Base-by-base conservation (phyloP, 2,329 filamentous ascomycete genomes). In the Macrophomina pseudophaseolina region DNA sequence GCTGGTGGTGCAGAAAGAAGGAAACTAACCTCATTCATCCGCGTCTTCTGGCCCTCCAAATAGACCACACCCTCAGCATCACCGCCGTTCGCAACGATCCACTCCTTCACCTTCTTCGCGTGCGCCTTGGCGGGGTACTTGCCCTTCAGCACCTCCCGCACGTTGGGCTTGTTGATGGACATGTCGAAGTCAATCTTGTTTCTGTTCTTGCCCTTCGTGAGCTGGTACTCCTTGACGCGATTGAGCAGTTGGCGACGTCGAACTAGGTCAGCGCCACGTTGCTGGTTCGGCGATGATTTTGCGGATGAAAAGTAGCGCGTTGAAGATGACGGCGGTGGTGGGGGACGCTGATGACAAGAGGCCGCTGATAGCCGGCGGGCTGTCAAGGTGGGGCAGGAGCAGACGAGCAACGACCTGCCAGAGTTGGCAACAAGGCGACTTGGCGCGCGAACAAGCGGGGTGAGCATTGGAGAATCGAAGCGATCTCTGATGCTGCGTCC, bases 71-170 rank as follows among this genome's bases (percentile, higher is more conserved):
- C 94, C 38, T 82, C 85, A 66, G 84, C 59, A 69, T 87, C 84
- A 38, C 90, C 87, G 48, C 88, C 81, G 75, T 91, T 81, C 68
- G 86, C 82, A 65, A 86, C 85, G 70, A 98, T 89, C 77, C 90
- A 90, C 68, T 92, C 87, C 67, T 90, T 91, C n/a, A 98, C 94
- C 69, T 90, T 89, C 72, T 87, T 87, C 68, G 91, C 93, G 79
- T 99, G 95, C 33, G 86, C 84, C 82, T 97, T 98, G 73, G 91
- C 94, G 30, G 95, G 95, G 73, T 90, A 90, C 77, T 89, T 89
- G 66, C 82, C 85, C 65, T 82, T 80, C 30, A 86, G 78, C 46
- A 86, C 77, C 30, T 67, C 66, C n/a, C 64, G 35, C 18, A 66
- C 64, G 35, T 58, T 44, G 7, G 64, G 64, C 54, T 66, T 66